Base-by-base conservation (phyloP, 1,284 basidiomycete species). In the Leccinum laetum region DNA sequence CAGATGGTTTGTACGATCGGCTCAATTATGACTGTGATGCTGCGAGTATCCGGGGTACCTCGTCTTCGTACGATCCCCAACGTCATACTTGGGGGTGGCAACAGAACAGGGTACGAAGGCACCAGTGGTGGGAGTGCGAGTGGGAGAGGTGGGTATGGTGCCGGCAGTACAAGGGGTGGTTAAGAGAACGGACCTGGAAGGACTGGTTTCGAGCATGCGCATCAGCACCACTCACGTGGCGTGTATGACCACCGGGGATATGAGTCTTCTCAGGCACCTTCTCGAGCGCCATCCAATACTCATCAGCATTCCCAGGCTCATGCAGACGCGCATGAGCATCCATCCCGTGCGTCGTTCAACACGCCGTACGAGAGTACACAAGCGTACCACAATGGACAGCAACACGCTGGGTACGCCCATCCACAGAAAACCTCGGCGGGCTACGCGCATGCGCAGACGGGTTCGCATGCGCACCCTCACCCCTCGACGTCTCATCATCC, bases 351-450 rank as follows among this genome's bases (percentile, higher is more conserved):
- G 10, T 59, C 75, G 11, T 78, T 74, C 44, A 73, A 11, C 65
- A 69, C 63, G 60, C 68, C 61, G 6, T 73, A 74, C 14, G 78
- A 79, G 26, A 69, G 71, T 58, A 52, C 69, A 21, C 74, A 74
- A 44, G 58, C 72, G 56, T 74, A 64, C 58, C 75, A 70, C n/a
- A 68, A 72, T 53, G 72, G 73, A 52, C 49, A 21, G 41, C 66
- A 67, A 26, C 71, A 71, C 5, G 46, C 64, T 41, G 72, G 69
- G 6, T 72, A 74, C 35, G 24, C 64, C 16, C 67, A 74, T 60
- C 57, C 69, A 24, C 76, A 75, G 61, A 70, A 77, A 16, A 69
- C 75, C 4, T 67, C 72, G 44, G 64, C 70, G 13, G 65, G 63
- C 41, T 77, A 79, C 61, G 62, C 69, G 13, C 73, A 73, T 16